Conservation (phyloP, 2,329 filamentous ascomycete genomes). For the Colletotrichum noveboracense region DNA sequence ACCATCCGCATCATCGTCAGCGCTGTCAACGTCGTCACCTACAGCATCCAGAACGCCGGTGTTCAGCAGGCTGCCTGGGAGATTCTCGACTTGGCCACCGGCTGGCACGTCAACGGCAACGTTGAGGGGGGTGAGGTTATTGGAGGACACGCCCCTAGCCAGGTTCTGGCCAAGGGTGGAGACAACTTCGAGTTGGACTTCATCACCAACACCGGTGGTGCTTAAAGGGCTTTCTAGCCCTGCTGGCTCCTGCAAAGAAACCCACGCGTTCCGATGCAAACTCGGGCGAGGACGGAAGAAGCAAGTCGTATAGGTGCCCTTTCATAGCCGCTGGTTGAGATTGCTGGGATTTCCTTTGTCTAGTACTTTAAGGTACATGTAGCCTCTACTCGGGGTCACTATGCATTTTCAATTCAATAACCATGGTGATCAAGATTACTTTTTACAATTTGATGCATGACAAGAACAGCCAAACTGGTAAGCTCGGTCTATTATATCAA, state of each 20-base stretch:
- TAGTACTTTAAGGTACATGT: background rate
- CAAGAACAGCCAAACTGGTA: too few species aligned
- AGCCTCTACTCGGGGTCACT: background rate
- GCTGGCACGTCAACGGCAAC: background rate
- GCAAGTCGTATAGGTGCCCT: accelerated
- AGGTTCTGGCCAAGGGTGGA: background rate
- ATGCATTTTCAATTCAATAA: background rate
- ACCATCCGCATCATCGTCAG: background rate
- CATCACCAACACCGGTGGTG: background rate
- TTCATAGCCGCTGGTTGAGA: background rate
- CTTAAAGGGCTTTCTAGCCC: background rate
- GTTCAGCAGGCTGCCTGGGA: background rate
- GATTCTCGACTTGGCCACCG: background rate
- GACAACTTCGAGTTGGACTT: background rate
- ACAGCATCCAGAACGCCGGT: background rate
- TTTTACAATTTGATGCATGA: too few species aligned
- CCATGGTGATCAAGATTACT: background rate
- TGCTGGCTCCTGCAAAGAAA: background rate
- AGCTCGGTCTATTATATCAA: too few species aligned
- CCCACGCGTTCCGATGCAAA: background rate
- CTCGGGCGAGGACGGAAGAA: background rate
- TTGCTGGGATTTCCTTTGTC: background rate
- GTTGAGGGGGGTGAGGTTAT: background rate
- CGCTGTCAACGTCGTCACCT: background rate
- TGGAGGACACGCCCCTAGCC: background rate